phyloP scores from a whole-genome alignment of 1,284 basidiomycete species.

The Coniferiporia weirii region DNA sequence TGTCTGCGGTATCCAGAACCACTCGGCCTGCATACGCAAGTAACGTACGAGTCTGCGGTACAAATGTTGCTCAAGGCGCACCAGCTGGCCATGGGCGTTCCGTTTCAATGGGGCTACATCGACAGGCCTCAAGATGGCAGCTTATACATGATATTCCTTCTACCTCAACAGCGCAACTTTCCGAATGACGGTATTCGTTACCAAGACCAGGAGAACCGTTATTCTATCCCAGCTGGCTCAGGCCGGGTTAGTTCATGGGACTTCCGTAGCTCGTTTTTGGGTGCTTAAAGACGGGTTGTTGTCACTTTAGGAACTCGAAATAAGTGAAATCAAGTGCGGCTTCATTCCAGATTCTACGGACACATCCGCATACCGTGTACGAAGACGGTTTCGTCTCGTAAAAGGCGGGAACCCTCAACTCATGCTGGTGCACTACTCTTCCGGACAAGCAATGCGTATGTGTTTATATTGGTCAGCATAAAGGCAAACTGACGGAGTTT shows the following conservation, averaged over 20 bases:
- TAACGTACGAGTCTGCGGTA: constrained; percentile 53
- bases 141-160: constrained; percentile 49
- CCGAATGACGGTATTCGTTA: constrained; percentile 70
- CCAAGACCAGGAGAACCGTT: constrained; percentile 62
- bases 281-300: background rate
- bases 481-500: constrained; percentile 1
- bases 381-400: constrained; percentile 61
- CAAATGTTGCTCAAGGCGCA: constrained; percentile 55
- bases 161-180: constrained; percentile 49
- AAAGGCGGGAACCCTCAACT: constrained; percentile 69
- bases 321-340: constrained; percentile 64
- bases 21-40: constrained; percentile 47
- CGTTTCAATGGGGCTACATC: constrained; percentile 66
- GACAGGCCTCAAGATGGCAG: constrained; percentile 71
- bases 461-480: constrained; percentile 20
- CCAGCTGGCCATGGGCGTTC: constrained; percentile 46
- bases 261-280: background rate
- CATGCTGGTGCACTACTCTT: constrained; percentile 65
- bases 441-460: constrained; percentile 56
- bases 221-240: constrained; percentile 40
- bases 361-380: constrained; percentile 52
- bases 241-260: constrained; percentile 42
- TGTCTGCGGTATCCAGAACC: constrained; percentile 66
- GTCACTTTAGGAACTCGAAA: constrained; percentile 59
- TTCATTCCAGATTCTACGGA: constrained; percentile 65